Conservation (phyloP, 1,139 yeast genomes). For the Zygotorulaspora mrakii region DNA sequence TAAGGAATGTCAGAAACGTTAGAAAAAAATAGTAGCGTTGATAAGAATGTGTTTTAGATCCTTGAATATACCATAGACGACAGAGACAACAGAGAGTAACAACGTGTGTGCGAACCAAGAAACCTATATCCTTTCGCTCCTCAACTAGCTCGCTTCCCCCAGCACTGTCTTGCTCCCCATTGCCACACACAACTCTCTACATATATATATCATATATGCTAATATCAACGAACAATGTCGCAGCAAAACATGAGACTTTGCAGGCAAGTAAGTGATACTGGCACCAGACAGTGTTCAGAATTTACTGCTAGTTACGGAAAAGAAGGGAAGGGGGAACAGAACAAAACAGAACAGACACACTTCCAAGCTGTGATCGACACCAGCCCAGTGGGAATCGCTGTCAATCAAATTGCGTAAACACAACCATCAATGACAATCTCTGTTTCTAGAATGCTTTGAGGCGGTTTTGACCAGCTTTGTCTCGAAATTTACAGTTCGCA, state of each 20-base stretch:
- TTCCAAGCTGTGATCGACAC: too few relatives aligned
- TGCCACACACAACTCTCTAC: background rate
- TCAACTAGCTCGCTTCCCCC: too few relatives aligned
- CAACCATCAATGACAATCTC: too few relatives aligned
- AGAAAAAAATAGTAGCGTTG: background rate
- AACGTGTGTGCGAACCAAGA: too few relatives aligned
- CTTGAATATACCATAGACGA: constrained; percentile 1
- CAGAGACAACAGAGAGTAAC: too few relatives aligned
- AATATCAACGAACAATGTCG: background rate
- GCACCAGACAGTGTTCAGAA: background rate
- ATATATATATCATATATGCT: constrained; percentile 1
- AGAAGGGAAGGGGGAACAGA: too few relatives aligned
- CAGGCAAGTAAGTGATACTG: background rate
- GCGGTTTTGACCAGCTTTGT: constrained; percentile 2
- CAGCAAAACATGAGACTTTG: too few relatives aligned
- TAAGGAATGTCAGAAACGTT: background rate
- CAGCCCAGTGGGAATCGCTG: background rate
- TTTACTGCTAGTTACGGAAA: too few relatives aligned
- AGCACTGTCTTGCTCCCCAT: background rate
- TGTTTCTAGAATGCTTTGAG: constrained; percentile 1
- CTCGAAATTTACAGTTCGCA: too few relatives aligned
- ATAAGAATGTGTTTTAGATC: background rate
- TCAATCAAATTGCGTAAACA: too few relatives aligned
- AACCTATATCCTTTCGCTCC: too few relatives aligned
- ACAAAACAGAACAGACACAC: too few relatives aligned